Base-by-base conservation (phyloP, 1,284 basidiomycete species). In the Puccinia novopanici region DNA sequence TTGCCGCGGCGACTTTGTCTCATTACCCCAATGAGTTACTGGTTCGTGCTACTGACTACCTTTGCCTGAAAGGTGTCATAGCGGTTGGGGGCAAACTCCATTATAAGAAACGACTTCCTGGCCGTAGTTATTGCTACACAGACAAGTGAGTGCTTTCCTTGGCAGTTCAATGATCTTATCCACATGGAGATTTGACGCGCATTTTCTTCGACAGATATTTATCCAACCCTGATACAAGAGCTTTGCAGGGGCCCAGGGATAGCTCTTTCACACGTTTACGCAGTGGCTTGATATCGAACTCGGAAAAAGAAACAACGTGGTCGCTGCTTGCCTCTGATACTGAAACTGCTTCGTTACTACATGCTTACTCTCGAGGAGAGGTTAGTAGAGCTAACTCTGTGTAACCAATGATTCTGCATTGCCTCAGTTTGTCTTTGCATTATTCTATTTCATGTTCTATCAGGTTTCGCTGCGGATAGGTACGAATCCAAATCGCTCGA, bases 111-210 rank as follows among this genome's bases (percentile, higher is more conserved):
- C 78, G 71, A 50, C 57, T 74, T 48, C 78, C 78, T 52, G 78
- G 71, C 40, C 55, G 78, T n/a, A 80, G 78, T 50, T 80, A 80
- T 57, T 67, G 78, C 63, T 80, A 74, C 45, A 54, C 78, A 5
- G 78, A 74, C 48, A 80, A 80, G 78, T 80, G 27, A 55, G 61
- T 59, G 68, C 27, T 48, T 54, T 78, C 27, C 57, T 34, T 24
- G 27, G 12, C n/a, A 30, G 55, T 0, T 71, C 45, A 30, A 40
- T 4, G 22, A 12, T 55, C 27, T 67, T 37, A 42, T 40, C 40
- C 17, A 27, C 10, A 42, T 12, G n/a, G 15, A 40, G 5, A 52
- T 48, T 48, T 59, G 24, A 19, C 30, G 3, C 27, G 19, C 37
- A 24, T 45, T 57, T 54, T 34, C 19, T 67, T 10, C 4, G 4